Evolutionary conservation across 2,329 filamentous ascomycete genomes (phyloP).

Genomic region (Penicillium sp.): DNA sequence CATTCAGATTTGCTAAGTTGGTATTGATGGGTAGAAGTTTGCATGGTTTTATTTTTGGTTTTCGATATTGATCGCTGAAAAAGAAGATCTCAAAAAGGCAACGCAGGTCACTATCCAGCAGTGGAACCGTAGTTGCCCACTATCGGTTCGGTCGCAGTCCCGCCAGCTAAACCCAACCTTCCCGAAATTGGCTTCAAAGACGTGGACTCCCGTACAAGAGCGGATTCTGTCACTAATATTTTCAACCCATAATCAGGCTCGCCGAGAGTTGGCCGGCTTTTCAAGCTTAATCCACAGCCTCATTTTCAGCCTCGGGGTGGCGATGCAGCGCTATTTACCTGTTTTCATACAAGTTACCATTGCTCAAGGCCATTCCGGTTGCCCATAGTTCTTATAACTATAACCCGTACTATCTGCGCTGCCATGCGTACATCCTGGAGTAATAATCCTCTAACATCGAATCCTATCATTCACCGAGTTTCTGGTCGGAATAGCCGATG

Average conservation of each 20-base stretch:
- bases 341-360: background rate
- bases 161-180: background rate
- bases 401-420: background rate
- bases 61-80: no score
- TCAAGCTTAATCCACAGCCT: constrained; percentile 17
- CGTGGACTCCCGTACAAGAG: background rate
- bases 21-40: background rate
- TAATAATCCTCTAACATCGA: background rate
- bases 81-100: background rate
- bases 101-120: background rate
- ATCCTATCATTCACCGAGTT: background rate
- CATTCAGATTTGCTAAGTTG: background rate
- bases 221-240: background rate
- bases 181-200: background rate
- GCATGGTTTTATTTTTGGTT: background rate
- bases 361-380: background rate
- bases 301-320: constrained; percentile 2
- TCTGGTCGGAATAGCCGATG: background rate
- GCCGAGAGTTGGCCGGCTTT: constrained; percentile 10
- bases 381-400: background rate
- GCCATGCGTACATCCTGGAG: background rate
- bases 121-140: background rate
- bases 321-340: background rate
- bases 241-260: background rate
- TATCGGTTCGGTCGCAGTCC: background rate